Conservation (phyloP, 2,329 filamentous ascomycete genomes). For the Fusarium sp. region DNA sequence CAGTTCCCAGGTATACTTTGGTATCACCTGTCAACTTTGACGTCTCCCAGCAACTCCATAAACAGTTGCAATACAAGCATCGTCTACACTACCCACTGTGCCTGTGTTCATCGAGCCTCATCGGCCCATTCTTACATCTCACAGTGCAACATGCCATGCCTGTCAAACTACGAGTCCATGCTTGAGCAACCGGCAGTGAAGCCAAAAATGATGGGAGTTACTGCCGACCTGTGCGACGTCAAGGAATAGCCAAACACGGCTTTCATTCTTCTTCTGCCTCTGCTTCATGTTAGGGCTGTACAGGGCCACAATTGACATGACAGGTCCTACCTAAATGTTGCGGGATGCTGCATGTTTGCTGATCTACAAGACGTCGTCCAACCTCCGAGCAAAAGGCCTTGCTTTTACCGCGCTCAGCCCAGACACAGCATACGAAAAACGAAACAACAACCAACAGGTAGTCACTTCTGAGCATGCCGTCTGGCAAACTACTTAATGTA, state of each 20-base stretch:
- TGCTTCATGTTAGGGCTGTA: not conserved
- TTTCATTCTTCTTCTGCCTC: slow-evolving; percentile 11
- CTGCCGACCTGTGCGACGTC: not conserved
- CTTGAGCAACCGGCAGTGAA: not conserved
- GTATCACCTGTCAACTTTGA: slow-evolving; percentile 28
- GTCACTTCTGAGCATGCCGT: not conserved
- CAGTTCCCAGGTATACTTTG: slow-evolving; percentile 3
- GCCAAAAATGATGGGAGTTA: not conserved
- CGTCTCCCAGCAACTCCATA: slow-evolving; percentile 18
- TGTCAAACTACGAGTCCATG: slow-evolving; percentile 27
- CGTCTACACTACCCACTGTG: not conserved
- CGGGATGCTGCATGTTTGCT: slow-evolving; percentile 39
- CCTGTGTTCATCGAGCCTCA: slow-evolving; percentile 11
- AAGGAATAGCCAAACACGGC: slow-evolving; percentile 28
- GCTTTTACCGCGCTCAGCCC: not conserved
- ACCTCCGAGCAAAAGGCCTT: slow-evolving; percentile 6
- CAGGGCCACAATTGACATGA: slow-evolving; percentile 17
- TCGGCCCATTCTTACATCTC: slow-evolving; percentile 24
- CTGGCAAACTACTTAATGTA: not conserved
- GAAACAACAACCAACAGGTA: not conserved
- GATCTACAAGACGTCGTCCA: slow-evolving; percentile 30
- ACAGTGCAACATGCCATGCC: slow-evolving; percentile 24
- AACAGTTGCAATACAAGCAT: slow-evolving; percentile 7
- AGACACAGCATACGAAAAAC: slow-evolving; percentile 7
- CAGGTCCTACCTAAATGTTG: slow-evolving; percentile 7